phyloP scores from a whole-genome alignment of 2,329 filamentous ascomycete species.

The Dactylella cylindrospora region DNA sequence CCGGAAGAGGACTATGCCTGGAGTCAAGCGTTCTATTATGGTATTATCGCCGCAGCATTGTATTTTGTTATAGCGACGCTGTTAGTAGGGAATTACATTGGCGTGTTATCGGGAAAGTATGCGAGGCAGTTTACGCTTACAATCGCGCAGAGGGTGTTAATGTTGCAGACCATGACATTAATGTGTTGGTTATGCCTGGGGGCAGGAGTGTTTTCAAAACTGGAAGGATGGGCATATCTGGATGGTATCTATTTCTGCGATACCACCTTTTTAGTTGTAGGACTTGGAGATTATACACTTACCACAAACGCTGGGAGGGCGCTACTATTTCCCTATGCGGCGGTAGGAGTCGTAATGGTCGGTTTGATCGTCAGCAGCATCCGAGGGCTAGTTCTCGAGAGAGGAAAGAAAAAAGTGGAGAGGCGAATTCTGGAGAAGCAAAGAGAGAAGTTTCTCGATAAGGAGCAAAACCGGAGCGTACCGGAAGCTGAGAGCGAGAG shows the following conservation, averaged over 20 bases:
- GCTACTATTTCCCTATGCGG: constrained; percentile 78
- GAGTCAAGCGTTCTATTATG: constrained; percentile 87
- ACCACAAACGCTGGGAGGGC: constrained; percentile 61
- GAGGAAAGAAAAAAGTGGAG: constrained; percentile 45
- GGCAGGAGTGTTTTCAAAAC: constrained; percentile 69
- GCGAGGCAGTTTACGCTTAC: constrained; percentile 74
- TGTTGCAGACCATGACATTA: constrained; percentile 85
- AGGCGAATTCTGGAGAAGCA: constrained; percentile 46
- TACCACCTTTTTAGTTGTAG: constrained; percentile 54
- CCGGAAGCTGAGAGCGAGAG: constrained; percentile 53
- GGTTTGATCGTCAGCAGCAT: constrained; percentile 82
- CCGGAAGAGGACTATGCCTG: constrained; percentile 56
- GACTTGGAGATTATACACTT: constrained; percentile 45
- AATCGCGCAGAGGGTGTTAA: constrained; percentile 78
- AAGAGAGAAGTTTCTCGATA: constrained; percentile 35
- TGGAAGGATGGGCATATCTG: constrained; percentile 74
- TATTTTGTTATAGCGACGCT: constrained; percentile 78
- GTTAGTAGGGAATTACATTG: constrained; percentile 72
- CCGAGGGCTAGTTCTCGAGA: constrained; percentile 55
- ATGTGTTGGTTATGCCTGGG: constrained; percentile 79
- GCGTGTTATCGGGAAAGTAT: constrained; percentile 61
- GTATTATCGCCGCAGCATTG: constrained; percentile 72
- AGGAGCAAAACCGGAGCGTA: constrained; percentile 1
- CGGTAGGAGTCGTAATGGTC: constrained; percentile 79
- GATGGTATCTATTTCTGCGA: constrained; percentile 80